Base-by-base conservation (phyloP, 768 basidiomycete species). In the Rhodotorula diobovata region DNA sequence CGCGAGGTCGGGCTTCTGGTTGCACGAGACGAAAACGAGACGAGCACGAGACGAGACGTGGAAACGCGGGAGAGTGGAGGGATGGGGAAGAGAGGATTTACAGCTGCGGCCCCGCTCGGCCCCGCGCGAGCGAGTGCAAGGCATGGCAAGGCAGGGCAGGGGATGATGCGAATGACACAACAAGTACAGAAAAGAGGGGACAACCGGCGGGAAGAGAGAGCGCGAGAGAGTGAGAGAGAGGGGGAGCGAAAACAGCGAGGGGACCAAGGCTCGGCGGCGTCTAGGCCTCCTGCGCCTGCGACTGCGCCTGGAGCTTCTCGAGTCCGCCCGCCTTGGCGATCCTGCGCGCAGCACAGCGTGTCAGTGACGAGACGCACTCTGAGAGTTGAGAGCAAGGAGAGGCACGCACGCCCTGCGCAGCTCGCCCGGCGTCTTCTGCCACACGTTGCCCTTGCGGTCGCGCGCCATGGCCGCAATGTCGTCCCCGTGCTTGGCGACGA, bases 401-500 rank as follows among this genome's bases (percentile, higher is more conserved):
- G 45, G 46, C 18, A 67, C 73, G 62, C 34, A 74, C 73, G 62
- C 62, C 39, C 67, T 43, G 63, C 57, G 77, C 45, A 97, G 80
- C 81, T 92, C 87, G 28, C 90, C 93, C 43, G 83, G 85, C 4
- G 93, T 96, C 78, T 88, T 86, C 82, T 98, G 95, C 80, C 87
- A 88, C 25, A 85, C 81, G 79, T 98, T 97, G 68, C 89, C 80
- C 80, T 84, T 88, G 68, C 87, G 82, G 81, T 98, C 94, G 75
- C 84, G 83, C 20, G 87, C 86, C 93, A 96, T 97, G 60, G 81
- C 83, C 39, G 85, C 84, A 34, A 88, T 81, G 81, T 97, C 88
- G 41, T 83, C 81, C 3, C 88, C 90, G 81, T 97, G 83, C 80
- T 85, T 88, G 53, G 80, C 80, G 21, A 90, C 85, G 39, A 98